Conservation (phyloP, 1,284 basidiomycete genomes). For the Phellinidium pouzarii region DNA sequence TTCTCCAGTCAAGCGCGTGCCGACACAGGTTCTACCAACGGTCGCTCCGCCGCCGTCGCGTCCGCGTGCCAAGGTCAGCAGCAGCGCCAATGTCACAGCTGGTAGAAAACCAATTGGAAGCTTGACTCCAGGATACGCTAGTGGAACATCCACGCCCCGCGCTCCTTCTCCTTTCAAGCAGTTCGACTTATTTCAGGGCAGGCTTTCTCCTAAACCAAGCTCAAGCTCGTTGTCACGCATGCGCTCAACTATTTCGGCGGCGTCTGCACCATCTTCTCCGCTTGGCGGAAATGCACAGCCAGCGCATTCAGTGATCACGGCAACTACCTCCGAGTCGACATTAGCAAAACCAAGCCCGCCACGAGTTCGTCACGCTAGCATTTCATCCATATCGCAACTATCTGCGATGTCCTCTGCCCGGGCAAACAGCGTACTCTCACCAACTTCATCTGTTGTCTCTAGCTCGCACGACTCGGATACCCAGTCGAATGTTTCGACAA, state of each 20-base stretch:
- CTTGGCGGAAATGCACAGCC: constrained; percentile 5
- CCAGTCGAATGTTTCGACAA: constrained; percentile 22
- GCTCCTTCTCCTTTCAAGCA: constrained; percentile 39
- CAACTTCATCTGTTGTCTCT: constrained; percentile 10
- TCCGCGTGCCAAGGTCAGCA: constrained; percentile 57
- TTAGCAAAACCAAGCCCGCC: constrained; percentile 7
- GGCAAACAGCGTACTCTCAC: not conserved
- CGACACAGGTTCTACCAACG: constrained; percentile 30
- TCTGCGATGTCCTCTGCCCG: constrained; percentile 11
- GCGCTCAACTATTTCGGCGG: constrained; percentile 22
- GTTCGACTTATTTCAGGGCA: constrained; percentile 22
- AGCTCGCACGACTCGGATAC: constrained; percentile 6
- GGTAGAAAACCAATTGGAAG: constrained; percentile 35
- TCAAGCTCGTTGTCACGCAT: constrained; percentile 20
- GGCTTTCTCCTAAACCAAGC: constrained; percentile 21
- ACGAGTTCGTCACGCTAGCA: constrained; percentile 15
- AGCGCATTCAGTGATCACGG: constrained; percentile 3
- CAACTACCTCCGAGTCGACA: constrained; percentile 11
- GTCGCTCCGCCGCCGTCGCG: constrained; percentile 28
- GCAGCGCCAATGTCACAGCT: constrained; percentile 36
- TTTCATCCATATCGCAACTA: constrained; percentile 17
- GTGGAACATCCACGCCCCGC: constrained; percentile 25
- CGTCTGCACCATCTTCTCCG: constrained; percentile 13
- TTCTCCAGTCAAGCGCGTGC: constrained; percentile 43
- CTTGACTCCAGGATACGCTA: constrained; percentile 20